phyloP scores from a whole-genome alignment of 73 alveolate species.

The Uronychia setigera region DNA sequence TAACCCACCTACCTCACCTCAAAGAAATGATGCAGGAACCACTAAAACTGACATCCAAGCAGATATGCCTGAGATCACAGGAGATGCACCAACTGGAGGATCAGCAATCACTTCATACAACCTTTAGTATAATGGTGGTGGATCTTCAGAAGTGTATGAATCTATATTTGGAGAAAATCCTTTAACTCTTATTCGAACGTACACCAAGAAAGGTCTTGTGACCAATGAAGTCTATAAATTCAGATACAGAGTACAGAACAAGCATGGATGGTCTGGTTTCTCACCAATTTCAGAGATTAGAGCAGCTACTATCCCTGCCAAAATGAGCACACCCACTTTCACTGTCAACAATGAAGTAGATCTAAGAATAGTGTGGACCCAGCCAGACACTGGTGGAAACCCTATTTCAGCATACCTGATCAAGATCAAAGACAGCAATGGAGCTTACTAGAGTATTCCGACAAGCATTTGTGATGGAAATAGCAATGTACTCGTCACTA shows the following conservation, averaged over 20 bases:
- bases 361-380: constrained; percentile 52
- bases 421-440: not conserved
- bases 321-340: constrained; percentile 26
- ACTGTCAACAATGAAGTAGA: constrained; percentile 5
- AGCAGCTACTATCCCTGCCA: constrained; percentile 52
- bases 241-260: constrained; percentile 47
- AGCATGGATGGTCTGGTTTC: constrained; percentile 46
- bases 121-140: constrained; percentile 17
- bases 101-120: constrained; percentile 42
- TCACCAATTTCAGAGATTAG: constrained; percentile 19
- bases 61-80: constrained; percentile 12
- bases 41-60: constrained; percentile 21
- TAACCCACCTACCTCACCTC: constrained; percentile 3
- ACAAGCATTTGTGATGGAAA: constrained; percentile 50
- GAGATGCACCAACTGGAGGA: constrained; percentile 38
- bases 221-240: constrained; percentile 24
- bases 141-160: constrained; percentile 5
- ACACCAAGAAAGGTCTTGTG: constrained; percentile 39
- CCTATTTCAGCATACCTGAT: constrained; percentile 30
- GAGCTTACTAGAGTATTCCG: constrained; percentile 5
- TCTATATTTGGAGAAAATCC: constrained; percentile 50
- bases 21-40: constrained; percentile 33
- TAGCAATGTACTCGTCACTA: not conserved
- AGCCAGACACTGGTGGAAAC: constrained; percentile 54
- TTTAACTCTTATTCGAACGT: constrained; percentile 12